These are phyloP conservation scores for Singerocomus inundabilis DNA, from an alignment of 1,284 basidiomycete genomes.

Conservation along the genomic window DNA sequence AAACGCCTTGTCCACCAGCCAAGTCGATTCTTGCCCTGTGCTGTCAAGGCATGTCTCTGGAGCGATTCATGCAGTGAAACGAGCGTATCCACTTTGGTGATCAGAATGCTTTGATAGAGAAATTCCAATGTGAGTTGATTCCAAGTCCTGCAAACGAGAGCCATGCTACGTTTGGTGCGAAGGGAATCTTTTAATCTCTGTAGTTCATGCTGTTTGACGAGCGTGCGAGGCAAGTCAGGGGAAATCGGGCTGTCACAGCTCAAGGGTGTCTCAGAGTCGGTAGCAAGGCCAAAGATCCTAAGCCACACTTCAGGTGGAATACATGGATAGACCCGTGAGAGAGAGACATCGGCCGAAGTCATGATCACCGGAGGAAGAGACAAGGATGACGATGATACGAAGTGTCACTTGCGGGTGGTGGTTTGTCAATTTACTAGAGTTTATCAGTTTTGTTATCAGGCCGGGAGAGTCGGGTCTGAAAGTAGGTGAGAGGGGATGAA, in stretches of 20 bases:
- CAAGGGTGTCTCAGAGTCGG: conserved; percentile 13
- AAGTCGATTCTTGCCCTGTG: conserved; percentile 7
- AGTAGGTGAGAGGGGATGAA: conserved; percentile 7
- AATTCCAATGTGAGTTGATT: conserved; percentile 21
- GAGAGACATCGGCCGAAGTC: conserved; percentile 6
- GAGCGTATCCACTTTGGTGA: conserved; percentile 22
- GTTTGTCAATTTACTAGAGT: background rate
- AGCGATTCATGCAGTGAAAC: conserved; percentile 17
- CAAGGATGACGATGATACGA: background rate
- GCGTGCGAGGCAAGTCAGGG: conserved; percentile 20
- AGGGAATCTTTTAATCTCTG: conserved; percentile 22
- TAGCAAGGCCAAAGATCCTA: conserved; percentile 25
- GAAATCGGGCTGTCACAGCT: conserved; percentile 6
- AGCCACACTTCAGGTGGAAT: conserved; percentile 34
- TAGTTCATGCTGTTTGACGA: conserved; percentile 20
- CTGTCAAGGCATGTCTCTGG: conserved; percentile 3
- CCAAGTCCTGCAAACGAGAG: conserved; percentile 30
- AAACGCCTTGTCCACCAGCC: conserved; percentile 33
- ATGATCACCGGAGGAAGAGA: conserved; percentile 6
- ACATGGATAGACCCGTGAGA: background rate
- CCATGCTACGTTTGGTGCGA: conserved; percentile 22
- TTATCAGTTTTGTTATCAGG: background rate
- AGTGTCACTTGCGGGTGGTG: background rate
- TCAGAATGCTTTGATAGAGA: conserved; percentile 27
- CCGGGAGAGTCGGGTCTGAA: background rate